Percentiles rank a stretch among this genome's conserved stretches.
These are phyloP conservation scores for Lepraria neglecta DNA, from an alignment of 495 filamentous ascomycete genomes.

Conservation along the genomic window DNA sequence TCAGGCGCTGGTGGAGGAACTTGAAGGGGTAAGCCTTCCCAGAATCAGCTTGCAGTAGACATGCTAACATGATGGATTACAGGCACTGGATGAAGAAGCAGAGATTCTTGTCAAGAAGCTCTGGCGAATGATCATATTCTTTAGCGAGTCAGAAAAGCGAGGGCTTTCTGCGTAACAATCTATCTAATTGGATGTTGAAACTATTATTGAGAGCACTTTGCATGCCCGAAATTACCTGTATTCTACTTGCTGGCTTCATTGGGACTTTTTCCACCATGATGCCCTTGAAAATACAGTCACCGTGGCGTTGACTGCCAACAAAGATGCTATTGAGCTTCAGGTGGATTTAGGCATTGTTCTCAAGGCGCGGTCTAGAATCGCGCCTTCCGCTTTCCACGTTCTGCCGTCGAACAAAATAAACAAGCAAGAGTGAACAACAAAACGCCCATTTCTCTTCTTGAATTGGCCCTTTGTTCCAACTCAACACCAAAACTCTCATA, in stretches of 20 bases:
- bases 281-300: too few species aligned
- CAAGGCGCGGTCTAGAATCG: neutral
- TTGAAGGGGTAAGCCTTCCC: slow-evolving; percentile 63
- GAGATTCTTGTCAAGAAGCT: slow-evolving; percentile 92
- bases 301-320: too few species aligned
- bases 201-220: neutral
- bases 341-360: neutral
- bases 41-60: slow-evolving; percentile 10
- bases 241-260: too few species aligned
- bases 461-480: neutral
- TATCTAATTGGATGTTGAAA: neutral
- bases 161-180: slow-evolving; percentile 55
- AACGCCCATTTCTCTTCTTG: neutral
- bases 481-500: neutral
- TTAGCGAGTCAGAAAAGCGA: slow-evolving; percentile 88
- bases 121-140: slow-evolving; percentile 99
- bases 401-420: neutral
- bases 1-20: slow-evolving; percentile 71
- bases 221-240: neutral
- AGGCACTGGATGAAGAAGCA: slow-evolving; percentile 92
- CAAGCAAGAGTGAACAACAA: slow-evolving; percentile 5
- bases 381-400: slow-evolving; percentile 2
- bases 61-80: slow-evolving; percentile 34
- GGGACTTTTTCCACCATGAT: too few species aligned
- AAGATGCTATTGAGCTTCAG: too few species aligned